These are phyloP conservation scores for Ogataea pini DNA, from an alignment of 805 yeast genomes.

Conservation along the genomic window DNA sequence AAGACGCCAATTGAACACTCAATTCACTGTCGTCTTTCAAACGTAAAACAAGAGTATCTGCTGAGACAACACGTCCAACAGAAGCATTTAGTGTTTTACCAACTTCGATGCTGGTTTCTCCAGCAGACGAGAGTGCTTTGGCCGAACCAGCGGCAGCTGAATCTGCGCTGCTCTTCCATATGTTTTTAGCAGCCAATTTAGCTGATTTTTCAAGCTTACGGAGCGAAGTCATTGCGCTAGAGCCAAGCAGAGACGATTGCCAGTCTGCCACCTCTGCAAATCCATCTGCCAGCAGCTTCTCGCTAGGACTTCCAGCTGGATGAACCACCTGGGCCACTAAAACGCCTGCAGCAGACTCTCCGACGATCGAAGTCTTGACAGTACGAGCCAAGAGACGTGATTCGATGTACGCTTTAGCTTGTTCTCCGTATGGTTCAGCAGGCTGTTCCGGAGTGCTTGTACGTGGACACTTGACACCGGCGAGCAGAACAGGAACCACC, in stretches of 20 bases:
- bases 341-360: conserved; percentile 61
- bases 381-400: conserved; percentile 61
- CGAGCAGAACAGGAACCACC: conserved; percentile 60
- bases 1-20: conserved; percentile 73
- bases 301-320: conserved; percentile 78
- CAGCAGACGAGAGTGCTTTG: neutral
- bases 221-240: conserved; percentile 57
- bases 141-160: neutral
- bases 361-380: conserved; percentile 57
- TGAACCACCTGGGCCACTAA: conserved; percentile 61
- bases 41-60: conserved; percentile 65
- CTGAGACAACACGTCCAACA: conserved; percentile 61
- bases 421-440: conserved; percentile 65
- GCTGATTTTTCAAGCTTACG: conserved; percentile 69
- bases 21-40: conserved; percentile 51
- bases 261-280: conserved; percentile 76
- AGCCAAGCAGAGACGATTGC: conserved; percentile 72
- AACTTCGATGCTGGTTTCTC: conserved; percentile 35
- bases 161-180: conserved; percentile 48
- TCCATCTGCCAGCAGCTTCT: conserved; percentile 65
- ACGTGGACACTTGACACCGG: conserved; percentile 75
- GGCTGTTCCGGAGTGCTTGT: conserved; percentile 48
- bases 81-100: conserved; percentile 56
- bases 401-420: conserved; percentile 65
- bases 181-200: conserved; percentile 51